Percentiles rank a stretch among this genome's conserved stretches.
phyloP scores from a whole-genome alignment of 768 basidiomycete species.

The Amylocystis lapponica region DNA sequence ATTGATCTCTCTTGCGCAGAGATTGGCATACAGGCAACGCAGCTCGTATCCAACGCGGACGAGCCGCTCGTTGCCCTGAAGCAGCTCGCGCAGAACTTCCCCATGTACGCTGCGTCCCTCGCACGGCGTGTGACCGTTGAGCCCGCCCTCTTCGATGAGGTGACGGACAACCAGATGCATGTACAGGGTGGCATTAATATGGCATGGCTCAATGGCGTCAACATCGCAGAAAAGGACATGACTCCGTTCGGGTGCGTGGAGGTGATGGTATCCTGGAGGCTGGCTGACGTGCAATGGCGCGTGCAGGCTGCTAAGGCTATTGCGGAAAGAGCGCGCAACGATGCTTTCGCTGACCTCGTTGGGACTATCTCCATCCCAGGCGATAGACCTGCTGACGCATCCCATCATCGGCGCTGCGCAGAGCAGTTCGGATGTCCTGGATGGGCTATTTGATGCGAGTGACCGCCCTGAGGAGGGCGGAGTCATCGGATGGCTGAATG shows the following conservation, averaged over 20 bases:
- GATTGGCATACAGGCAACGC: conserved; percentile 68
- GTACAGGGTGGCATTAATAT: conserved; percentile 47
- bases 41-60: conserved; percentile 61
- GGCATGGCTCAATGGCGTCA: conserved; percentile 80
- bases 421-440: conserved; percentile 42
- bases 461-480: conserved; percentile 76
- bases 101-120: conserved; percentile 72
- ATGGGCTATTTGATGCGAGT: conserved; percentile 87
- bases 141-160: conserved; percentile 44
- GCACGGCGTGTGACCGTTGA: conserved; percentile 61
- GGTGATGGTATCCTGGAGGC: too few species aligned
- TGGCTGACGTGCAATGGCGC: too few species aligned
- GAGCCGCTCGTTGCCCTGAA: conserved; percentile 46
- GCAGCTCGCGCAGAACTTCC: conserved; percentile 82
- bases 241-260: conserved; percentile 60
- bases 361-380: conserved; percentile 58
- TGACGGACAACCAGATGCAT: conserved; percentile 50
- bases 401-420: conserved; percentile 47
- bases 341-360: conserved; percentile 54
- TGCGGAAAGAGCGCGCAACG: conserved; percentile 66
- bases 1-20: conserved; percentile 26
- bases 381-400: conserved; percentile 70
- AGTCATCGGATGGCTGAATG: conserved; percentile 84
- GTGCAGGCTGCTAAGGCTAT: conserved; percentile 53
- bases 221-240: conserved; percentile 55